Percentiles rank a stretch among this genome's conserved stretches.
These are phyloP conservation scores for Ochetophila trinervis DNA, from an alignment of 306 rosid species.

Conservation along the genomic window DNA sequence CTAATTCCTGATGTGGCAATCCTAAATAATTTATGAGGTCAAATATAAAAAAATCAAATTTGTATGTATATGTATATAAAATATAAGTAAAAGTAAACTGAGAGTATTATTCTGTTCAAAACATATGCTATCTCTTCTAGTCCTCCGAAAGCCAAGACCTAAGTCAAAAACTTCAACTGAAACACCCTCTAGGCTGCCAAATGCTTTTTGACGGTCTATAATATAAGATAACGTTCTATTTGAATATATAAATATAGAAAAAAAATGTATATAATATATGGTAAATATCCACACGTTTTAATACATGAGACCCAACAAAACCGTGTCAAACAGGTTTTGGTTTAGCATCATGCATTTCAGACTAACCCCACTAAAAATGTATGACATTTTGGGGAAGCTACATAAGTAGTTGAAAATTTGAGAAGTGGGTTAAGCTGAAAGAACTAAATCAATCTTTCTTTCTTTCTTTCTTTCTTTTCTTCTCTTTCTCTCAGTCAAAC, in stretches of 20 bases:
- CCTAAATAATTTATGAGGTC: too few relatives aligned
- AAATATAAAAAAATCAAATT: neutral
- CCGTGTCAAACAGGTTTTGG: conserved; percentile 34
- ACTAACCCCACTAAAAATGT: conserved; percentile 1
- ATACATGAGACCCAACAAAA: conserved; percentile 11
- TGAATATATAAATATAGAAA: neutral
- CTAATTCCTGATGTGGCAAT: too few relatives aligned
- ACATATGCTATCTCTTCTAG: neutral
- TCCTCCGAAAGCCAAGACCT: neutral
- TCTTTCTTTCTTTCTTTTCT: conserved; percentile 8
- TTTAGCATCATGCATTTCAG: neutral
- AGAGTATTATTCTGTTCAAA: too few relatives aligned
- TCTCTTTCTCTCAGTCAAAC: conserved; percentile 26
- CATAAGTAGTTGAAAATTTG: neutral
- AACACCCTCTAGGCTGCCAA: neutral
- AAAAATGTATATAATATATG: neutral
- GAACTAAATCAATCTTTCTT: conserved; percentile 22
- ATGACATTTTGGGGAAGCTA: neutral
- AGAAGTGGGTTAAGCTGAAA: conserved; percentile 9
- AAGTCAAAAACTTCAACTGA: conserved; percentile 16
- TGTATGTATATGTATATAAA: too few relatives aligned
- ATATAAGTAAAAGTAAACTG: neutral
- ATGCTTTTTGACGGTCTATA: neutral
- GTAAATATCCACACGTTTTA: neutral
- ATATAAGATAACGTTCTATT: too few relatives aligned